These are phyloP conservation scores for Suillus hirtellus DNA, from an alignment of 768 basidiomycete genomes.

Conservation along the genomic window DNA sequence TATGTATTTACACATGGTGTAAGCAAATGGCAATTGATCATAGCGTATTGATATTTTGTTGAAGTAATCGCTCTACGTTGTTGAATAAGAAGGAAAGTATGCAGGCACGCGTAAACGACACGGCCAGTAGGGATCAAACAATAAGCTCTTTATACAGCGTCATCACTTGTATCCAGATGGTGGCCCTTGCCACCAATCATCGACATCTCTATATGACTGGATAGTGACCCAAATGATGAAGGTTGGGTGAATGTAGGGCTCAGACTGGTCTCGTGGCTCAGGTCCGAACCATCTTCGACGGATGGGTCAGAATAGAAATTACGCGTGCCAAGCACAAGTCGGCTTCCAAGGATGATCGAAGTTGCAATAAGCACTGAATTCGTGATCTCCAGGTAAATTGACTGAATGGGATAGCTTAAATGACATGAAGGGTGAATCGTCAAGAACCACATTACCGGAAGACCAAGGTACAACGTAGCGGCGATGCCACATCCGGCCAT, in stretches of 20 bases:
- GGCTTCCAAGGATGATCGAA: conserved; percentile 10
- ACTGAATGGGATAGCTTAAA: conserved; percentile 6
- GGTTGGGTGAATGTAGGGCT: not conserved
- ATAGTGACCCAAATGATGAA: not conserved
- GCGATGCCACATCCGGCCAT: conserved; percentile 11
- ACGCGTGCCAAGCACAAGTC: conserved; percentile 10
- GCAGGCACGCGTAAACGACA: not conserved
- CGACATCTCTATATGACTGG: not conserved
- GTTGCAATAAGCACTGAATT: conserved; percentile 11
- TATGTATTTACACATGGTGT: not conserved
- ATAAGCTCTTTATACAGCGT: not conserved
- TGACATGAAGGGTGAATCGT: not conserved
- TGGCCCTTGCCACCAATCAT: not conserved
- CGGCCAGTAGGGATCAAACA: not conserved
- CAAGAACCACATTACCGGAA: conserved; percentile 10
- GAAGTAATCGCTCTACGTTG: not conserved
- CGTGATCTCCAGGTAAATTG: conserved; percentile 11
- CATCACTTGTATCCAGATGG: not conserved
- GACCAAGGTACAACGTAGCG: conserved; percentile 10
- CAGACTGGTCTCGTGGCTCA: not conserved
- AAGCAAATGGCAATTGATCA: not conserved
- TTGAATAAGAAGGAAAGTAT: not conserved
- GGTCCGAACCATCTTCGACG: not conserved
- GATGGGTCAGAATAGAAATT: conserved; percentile 13
- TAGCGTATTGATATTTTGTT: not conserved